Evolutionary conservation across 1,284 basidiomycete genomes (phyloP).

Genomic region (Sporisorium scitamineum): DNA sequence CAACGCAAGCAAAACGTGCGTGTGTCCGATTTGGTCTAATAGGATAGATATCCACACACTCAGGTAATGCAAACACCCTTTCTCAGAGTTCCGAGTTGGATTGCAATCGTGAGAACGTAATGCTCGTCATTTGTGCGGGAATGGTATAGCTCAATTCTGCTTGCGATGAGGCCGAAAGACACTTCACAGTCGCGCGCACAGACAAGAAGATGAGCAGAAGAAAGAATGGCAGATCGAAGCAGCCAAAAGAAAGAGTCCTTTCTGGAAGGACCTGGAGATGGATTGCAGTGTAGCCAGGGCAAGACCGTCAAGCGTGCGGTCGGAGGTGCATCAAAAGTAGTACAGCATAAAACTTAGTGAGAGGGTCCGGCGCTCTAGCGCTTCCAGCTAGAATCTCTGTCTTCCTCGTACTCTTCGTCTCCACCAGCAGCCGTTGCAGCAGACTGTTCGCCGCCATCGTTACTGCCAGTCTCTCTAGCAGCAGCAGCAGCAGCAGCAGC

Average conservation of each 20-base stretch:
- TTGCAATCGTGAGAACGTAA: too few species aligned
- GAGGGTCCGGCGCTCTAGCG: conserved; percentile 17
- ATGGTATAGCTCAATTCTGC: too few species aligned
- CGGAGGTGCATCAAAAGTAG: neutral
- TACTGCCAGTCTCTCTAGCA: too few species aligned
- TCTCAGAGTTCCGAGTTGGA: too few species aligned
- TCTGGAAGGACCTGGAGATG: neutral
- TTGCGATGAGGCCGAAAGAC: too few species aligned
- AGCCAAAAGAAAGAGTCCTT: neutral
- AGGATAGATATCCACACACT: too few species aligned
- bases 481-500: neutral
- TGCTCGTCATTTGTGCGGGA: too few species aligned
- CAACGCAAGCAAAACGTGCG: neutral
- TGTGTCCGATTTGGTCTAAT: too few species aligned
- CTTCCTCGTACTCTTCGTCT: conserved; percentile 45
- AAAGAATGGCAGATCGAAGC: neutral
- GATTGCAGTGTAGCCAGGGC: neutral
- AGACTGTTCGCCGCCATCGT: neutral
- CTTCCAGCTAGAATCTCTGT: conserved; percentile 62
- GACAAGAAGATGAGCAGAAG: neutral
- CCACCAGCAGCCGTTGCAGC: conserved; percentile 7
- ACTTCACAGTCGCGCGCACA: neutral
- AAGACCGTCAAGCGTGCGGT: neutral
- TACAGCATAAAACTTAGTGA: neutral
- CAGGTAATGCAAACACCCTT: too few species aligned